These are phyloP conservation scores for Hemerocallis citrina DNA, from an alignment of 106 monocot genomes.

Conservation along the genomic window DNA sequence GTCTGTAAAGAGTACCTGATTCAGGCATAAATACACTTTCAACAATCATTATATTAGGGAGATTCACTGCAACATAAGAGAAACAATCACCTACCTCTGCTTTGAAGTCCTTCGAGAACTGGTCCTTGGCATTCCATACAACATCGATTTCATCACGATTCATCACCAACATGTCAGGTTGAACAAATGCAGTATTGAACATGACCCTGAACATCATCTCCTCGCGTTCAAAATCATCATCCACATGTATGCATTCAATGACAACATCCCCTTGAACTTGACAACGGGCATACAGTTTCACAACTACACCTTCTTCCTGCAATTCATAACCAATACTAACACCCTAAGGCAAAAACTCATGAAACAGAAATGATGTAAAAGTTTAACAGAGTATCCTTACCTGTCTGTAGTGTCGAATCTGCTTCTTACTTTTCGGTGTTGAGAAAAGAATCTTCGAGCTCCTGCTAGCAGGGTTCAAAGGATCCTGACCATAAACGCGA, in stretches of 20 bases:
- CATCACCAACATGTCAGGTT: slow-evolving; percentile 45
- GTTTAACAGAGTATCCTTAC: slow-evolving; percentile 18
- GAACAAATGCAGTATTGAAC: slow-evolving; percentile 93
- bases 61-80: slow-evolving; percentile 3
- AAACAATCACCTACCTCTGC: slow-evolving; percentile 58
- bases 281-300: slow-evolving; percentile 55
- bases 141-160: slow-evolving; percentile 80
- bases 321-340: slow-evolving; percentile 5
- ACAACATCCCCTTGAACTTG: slow-evolving; percentile 93
- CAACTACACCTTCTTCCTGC: slow-evolving; percentile 42
- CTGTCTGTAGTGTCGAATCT: slow-evolving; percentile 39
- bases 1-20: slow-evolving; percentile 89
- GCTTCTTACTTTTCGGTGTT: slow-evolving; percentile 55
- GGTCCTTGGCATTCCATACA: slow-evolving; percentile 66
- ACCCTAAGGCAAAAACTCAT: too few species aligned
- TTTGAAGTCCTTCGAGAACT: slow-evolving; percentile 74
- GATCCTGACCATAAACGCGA: slow-evolving; percentile 78
- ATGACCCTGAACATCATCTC: slow-evolving; percentile 80
- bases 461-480: slow-evolving; percentile 35
- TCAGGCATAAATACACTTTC: slow-evolving; percentile 25
- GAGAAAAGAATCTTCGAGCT: slow-evolving; percentile 68
- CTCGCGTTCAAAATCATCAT: slow-evolving; percentile 49
- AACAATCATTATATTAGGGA: slow-evolving; percentile 16
- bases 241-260: slow-evolving; percentile 75
- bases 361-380: background rate